Percentiles rank a stretch among this genome's conserved stretches.
Conservation (phyloP, 176 grass and related monocot species). For the Carex kokanica region DNA sequence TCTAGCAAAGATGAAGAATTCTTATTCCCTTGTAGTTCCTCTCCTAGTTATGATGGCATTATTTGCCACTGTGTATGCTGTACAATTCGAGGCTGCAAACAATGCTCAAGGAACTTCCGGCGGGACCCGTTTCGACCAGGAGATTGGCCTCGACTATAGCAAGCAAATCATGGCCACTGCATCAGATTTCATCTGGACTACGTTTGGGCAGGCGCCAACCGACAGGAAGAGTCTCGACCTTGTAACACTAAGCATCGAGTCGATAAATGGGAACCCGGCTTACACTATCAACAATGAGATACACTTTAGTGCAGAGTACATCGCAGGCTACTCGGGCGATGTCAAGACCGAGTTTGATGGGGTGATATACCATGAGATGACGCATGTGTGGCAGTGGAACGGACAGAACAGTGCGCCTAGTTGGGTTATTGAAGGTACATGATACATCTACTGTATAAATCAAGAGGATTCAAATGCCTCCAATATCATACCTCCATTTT, state of each 20-base stretch:
- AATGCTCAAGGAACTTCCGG: slow-evolving; percentile 43
- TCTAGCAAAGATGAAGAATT: slow-evolving; percentile 1
- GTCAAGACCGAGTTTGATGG: slow-evolving; percentile 53
- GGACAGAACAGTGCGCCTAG: slow-evolving; percentile 20
- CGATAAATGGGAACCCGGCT: slow-evolving; percentile 32
- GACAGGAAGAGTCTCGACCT: slow-evolving; percentile 39
- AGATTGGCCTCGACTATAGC: slow-evolving; percentile 48
- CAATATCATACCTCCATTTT: no score
- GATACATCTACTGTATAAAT: not conserved
- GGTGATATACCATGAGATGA: slow-evolving; percentile 62
- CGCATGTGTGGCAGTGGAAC: slow-evolving; percentile 84
- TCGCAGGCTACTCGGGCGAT: slow-evolving; percentile 47
- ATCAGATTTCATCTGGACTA: slow-evolving; percentile 61
- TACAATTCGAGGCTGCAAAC: slow-evolving; percentile 58
- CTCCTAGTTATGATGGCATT: slow-evolving; percentile 24
- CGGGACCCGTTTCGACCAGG: slow-evolving; percentile 50
- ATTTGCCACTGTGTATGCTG: slow-evolving; percentile 19
- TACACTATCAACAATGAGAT: slow-evolving; percentile 45
- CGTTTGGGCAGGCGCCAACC: slow-evolving; percentile 34
- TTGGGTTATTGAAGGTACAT: slow-evolving; percentile 44
- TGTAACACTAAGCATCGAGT: slow-evolving; percentile 46
- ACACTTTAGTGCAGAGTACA: slow-evolving; percentile 62
- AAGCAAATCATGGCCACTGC: slow-evolving; percentile 53
- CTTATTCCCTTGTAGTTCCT: not conserved
- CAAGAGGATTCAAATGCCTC: no score